A percentile compares a stretch with the other conserved stretches of the same genome.
phyloP scores from a whole-genome alignment of 1,284 basidiomycete species.

The Veloporphyrellus conicus region DNA sequence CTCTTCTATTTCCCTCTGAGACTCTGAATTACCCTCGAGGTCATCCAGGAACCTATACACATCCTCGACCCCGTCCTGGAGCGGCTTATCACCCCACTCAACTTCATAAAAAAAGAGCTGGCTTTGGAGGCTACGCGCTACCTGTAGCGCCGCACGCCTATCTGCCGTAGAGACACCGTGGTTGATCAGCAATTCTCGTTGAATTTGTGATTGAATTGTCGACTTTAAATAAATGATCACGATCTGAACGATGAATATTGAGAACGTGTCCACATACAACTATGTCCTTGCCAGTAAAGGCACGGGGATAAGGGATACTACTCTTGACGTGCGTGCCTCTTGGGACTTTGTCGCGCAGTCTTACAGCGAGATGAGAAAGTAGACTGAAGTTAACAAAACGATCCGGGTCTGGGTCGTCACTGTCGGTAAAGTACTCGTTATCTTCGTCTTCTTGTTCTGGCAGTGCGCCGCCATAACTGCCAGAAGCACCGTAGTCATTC shows the following conservation, averaged over 20 bases:
- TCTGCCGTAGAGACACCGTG: slow-evolving; percentile 69
- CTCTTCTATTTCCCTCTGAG: slow-evolving; percentile 62
- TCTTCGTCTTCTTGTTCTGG: slow-evolving; percentile 48
- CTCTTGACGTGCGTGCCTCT: slow-evolving; percentile 86
- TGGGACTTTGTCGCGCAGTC: slow-evolving; percentile 82
- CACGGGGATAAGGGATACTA: slow-evolving; percentile 78
- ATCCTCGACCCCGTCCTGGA: slow-evolving; percentile 90
- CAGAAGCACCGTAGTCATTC: slow-evolving; percentile 27
- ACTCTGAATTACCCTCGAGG: slow-evolving; percentile 60
- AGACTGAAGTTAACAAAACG: slow-evolving; percentile 84
- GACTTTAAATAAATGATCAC: slow-evolving; percentile 45
- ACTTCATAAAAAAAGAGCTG: slow-evolving; percentile 97
- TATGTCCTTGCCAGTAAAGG: slow-evolving; percentile 90
- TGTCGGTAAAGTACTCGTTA: slow-evolving; percentile 58
- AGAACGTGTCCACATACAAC: slow-evolving; percentile 59
- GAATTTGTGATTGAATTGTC: slow-evolving; percentile 78
- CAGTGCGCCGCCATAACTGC: slow-evolving; percentile 40
- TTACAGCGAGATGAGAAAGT: slow-evolving; percentile 84
- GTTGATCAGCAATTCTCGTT: slow-evolving; percentile 61
- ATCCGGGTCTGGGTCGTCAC: slow-evolving; percentile 71
- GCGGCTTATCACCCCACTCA: slow-evolving; percentile 83
- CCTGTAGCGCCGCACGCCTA: slow-evolving; percentile 76
- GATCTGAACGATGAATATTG: background rate
- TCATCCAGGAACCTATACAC: slow-evolving; percentile 97
- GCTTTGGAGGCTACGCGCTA: slow-evolving; percentile 85